These are phyloP conservation scores for Clausena lansium DNA, from an alignment of 345 rosid species.

Conservation along the genomic window DNA sequence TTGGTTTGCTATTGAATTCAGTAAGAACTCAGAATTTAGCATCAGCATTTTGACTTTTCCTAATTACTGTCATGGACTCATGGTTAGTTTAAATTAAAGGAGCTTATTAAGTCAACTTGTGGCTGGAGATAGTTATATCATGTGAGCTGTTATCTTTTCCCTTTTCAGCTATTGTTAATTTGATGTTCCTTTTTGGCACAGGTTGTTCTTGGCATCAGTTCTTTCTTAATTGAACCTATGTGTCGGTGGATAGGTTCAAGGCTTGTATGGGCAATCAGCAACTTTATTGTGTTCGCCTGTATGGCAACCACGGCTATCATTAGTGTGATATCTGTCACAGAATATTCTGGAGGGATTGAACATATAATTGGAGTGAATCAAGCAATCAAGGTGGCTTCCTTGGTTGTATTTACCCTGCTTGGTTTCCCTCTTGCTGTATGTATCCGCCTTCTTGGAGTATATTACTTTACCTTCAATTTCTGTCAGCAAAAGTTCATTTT, in stretches of 20 bases:
- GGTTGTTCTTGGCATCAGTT: slow-evolving; percentile 96
- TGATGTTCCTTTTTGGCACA: slow-evolving; percentile 16
- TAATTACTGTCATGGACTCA: not conserved
- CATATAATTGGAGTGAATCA: slow-evolving; percentile 56
- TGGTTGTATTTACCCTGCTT: slow-evolving; percentile 80
- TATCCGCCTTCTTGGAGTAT: slow-evolving; percentile 14
- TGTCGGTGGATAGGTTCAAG: slow-evolving; percentile 77
- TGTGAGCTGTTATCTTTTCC: not conserved
- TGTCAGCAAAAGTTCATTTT: not conserved
- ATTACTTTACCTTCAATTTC: not conserved
- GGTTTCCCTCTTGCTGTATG: slow-evolving; percentile 98
- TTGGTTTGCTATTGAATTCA: slow-evolving; percentile 98
- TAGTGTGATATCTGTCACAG: slow-evolving; percentile 60
- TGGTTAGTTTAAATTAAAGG: not conserved
- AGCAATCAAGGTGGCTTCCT: slow-evolving; percentile 63
- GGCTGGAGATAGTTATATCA: not conserved
- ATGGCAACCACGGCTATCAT: slow-evolving; percentile 82
- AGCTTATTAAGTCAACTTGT: not conserved
- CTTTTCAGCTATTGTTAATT: slow-evolving; percentile 3
- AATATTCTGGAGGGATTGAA: slow-evolving; percentile 54
- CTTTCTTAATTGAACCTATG: slow-evolving; percentile 88
- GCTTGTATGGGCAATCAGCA: slow-evolving; percentile 91
- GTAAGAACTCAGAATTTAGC: slow-evolving; percentile 72
- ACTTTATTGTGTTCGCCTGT: slow-evolving; percentile 77
- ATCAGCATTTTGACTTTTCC: slow-evolving; percentile 16